These are phyloP conservation scores for Scortechinia acanthostroma DNA, from an alignment of 2,329 filamentous ascomycete species.

Conservation along the genomic window DNA sequence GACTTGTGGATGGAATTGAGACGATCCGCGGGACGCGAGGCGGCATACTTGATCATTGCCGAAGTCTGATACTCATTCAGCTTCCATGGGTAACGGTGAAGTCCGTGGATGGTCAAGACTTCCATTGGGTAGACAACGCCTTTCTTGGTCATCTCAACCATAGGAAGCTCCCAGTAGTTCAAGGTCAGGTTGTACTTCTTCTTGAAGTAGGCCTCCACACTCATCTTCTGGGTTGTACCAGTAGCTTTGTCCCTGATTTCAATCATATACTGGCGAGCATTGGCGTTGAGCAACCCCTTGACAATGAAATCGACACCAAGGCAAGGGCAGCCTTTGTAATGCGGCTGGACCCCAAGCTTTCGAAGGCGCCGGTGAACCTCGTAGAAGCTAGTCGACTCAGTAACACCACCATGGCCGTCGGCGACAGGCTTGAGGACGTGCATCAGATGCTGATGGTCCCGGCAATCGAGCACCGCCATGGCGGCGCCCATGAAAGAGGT, in stretches of 20 bases:
- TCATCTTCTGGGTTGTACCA: constrained; percentile 19
- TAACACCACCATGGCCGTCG: not conserved
- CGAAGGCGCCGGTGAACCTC: not conserved
- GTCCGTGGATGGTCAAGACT: constrained; percentile 36
- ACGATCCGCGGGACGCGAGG: not conserved
- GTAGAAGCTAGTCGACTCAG: constrained; percentile 11
- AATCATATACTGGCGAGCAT: constrained; percentile 31
- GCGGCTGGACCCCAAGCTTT: not conserved
- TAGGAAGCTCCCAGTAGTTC: constrained; percentile 36
- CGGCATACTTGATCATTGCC: not conserved
- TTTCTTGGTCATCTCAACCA: constrained; percentile 50
- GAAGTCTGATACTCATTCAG: constrained; percentile 25
- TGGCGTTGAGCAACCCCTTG: constrained; percentile 32
- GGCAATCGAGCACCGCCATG: constrained; percentile 12
- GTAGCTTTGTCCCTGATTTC: constrained; percentile 25
- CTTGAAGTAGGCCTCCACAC: constrained; percentile 28
- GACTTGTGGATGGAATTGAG: not conserved
- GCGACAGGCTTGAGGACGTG: not conserved
- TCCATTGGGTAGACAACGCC: constrained; percentile 46
- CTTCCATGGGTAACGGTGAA: constrained; percentile 51
- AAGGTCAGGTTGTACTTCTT: constrained; percentile 37
- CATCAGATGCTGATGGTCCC: constrained; percentile 13
- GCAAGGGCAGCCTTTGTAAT: not conserved
- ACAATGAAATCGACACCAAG: constrained; percentile 16
- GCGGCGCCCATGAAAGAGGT: constrained; percentile 23